A percentile compares a stretch with the other conserved stretches of the same genome.
These are phyloP conservation scores for Crithidia thermophila DNA, from an alignment of 208 protist species.

Conservation along the genomic window DNA sequence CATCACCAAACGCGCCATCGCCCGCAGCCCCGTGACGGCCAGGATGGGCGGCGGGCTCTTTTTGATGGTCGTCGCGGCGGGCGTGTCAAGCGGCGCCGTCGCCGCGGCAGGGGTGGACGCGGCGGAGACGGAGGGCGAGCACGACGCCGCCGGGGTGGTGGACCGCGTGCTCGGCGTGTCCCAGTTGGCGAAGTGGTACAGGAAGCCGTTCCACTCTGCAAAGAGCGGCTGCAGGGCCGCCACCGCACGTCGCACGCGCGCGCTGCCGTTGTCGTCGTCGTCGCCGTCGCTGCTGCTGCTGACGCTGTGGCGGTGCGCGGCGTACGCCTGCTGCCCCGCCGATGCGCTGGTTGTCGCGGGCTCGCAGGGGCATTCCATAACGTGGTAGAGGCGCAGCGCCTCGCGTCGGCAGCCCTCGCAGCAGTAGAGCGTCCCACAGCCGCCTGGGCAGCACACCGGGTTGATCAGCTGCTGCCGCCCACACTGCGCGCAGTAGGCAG, in stretches of 20 bases:
- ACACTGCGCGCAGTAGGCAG: constrained; percentile 14
- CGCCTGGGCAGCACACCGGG: constrained; percentile 18
- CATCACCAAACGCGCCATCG: constrained; percentile 16
- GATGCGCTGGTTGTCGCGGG: not conserved
- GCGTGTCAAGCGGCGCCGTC: too few species aligned
- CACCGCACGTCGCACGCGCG: constrained; percentile 17
- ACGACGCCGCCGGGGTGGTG: constrained; percentile 6
- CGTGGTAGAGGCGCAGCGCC: constrained; percentile 45
- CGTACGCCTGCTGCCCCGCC: too few species aligned
- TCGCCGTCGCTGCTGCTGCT: not conserved
- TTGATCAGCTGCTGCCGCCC: constrained; percentile 12
- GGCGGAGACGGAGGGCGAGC: constrained; percentile 5
- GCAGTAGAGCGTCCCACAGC: constrained; percentile 48
- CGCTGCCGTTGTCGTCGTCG: constrained; percentile 1
- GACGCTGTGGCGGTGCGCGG: not conserved
- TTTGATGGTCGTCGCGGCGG: too few species aligned
- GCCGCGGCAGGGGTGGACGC: not conserved
- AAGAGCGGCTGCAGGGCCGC: constrained; percentile 18
- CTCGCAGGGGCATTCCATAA: constrained; percentile 35
- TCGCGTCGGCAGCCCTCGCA: constrained; percentile 36
- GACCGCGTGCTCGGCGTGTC: constrained; percentile 20
- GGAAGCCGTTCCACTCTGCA: constrained; percentile 19
- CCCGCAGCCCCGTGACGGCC: constrained; percentile 16
- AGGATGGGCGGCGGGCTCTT: constrained; percentile 27
- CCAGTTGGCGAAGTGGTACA: constrained; percentile 17